Base-by-base conservation (phyloP, 2,329 filamentous ascomycete species). In the Verticillium longisporum region DNA sequence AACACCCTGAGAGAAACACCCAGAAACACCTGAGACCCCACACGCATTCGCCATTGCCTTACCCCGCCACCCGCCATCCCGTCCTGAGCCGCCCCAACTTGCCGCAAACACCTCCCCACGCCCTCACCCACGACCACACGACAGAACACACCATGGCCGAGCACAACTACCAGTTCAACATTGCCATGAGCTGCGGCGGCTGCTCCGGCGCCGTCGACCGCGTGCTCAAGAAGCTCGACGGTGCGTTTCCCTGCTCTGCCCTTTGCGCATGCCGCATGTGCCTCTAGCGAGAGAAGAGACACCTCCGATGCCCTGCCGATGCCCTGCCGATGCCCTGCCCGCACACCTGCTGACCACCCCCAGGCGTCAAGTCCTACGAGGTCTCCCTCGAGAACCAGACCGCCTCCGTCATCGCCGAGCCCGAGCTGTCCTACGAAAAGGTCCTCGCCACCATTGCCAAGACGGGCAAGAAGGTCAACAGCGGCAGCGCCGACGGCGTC, bases 191-290 rank as follows among this genome's bases (percentile, higher is more conserved):
- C 83, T 99, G 95, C 80, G 87, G 91, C 73, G 95, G 95, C 75
- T 99, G 95, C 88, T 97, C 93, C 55, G 92, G 93, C 71, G 95
- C 95, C 67, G 84, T 99, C 55, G 90, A 96, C 78, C 86, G 92
- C 59, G 92, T 97, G 55, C 86, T 99, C 66, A 94, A 91, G 81
- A 97, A 92, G 80, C 87, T 96, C 2, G 89, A 96, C 21, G 92
- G 93, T 96, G 73, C 66, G 85, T 76, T 55, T n/a, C 26, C 53
- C 18, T 18, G 7, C 18, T 21, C 18, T 41, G 11, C 13, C 9
- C 18, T 21, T 21, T 21, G 18, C 18, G 18, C 18, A 21, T 21
- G 18, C 18, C 18, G 18, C 18, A 21, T 21, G 18, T 21, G 18
- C 18, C 18, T 21, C 1, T 21, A 21, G 18, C 18, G 18, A 21